Conservation (phyloP, 1,139 yeast genomes). For the Candida dubliniensis region DNA sequence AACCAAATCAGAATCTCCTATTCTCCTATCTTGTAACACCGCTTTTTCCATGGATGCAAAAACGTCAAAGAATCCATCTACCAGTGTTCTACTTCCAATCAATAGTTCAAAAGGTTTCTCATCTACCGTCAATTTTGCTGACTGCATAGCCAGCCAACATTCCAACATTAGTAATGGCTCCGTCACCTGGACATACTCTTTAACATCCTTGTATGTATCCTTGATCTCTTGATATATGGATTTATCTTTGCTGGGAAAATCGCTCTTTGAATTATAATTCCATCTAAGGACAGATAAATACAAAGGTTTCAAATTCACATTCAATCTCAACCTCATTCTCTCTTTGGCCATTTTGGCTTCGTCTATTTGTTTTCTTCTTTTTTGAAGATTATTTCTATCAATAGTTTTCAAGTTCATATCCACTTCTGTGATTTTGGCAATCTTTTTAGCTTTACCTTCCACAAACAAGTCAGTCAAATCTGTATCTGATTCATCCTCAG, state of each 20-base stretch:
- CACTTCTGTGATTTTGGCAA: constrained; percentile 38
- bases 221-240: constrained; percentile 40
- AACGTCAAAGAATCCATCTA: constrained; percentile 86
- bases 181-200: constrained; percentile 64
- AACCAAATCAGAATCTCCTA: constrained; percentile 77
- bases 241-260: constrained; percentile 54
- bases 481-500: constrained; percentile 34
- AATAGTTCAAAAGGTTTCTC: constrained; percentile 66
- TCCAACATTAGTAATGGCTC: constrained; percentile 84
- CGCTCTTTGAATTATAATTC: constrained; percentile 63
- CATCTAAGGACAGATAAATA: constrained; percentile 71
- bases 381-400: constrained; percentile 4
- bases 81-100: constrained; percentile 77
- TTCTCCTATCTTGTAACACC: constrained; percentile 49
- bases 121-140: constrained; percentile 65
- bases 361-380: constrained; percentile 19
- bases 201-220: constrained; percentile 52
- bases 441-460: constrained; percentile 31
- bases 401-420: constrained; percentile 41
- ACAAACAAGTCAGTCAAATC: constrained; percentile 46
- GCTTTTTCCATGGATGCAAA: constrained; percentile 69
- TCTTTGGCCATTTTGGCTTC: constrained; percentile 67
- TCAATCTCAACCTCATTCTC: constrained; percentile 74
- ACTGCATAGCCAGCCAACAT: constrained; percentile 89
- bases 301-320: constrained; percentile 75